A percentile compares a stretch with the other conserved stretches of the same genome.
Conservation (phyloP, 2,329 filamentous ascomycete species). For the Aspergillus sp. region DNA sequence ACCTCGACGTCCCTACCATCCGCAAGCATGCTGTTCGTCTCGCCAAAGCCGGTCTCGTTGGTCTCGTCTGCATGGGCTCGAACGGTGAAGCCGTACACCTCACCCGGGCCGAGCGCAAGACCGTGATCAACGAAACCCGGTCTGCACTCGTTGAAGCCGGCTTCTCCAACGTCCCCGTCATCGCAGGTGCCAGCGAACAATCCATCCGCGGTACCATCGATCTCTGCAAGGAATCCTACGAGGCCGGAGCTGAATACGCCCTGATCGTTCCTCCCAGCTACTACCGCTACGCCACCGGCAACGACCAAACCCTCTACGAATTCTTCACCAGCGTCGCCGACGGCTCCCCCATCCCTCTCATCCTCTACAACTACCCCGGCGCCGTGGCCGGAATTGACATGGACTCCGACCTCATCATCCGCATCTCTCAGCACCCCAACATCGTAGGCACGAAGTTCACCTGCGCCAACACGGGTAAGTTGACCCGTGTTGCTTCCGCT, state of each 20-base stretch:
- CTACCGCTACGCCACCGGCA: constrained; percentile 71
- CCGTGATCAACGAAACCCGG: constrained; percentile 74
- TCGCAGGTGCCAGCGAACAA: constrained; percentile 79
- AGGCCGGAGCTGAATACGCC: constrained; percentile 75
- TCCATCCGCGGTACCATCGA: constrained; percentile 79
- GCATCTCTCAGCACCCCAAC: constrained; percentile 76
- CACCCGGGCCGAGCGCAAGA: constrained; percentile 72
- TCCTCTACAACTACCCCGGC: constrained; percentile 90
- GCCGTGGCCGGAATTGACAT: constrained; percentile 85
- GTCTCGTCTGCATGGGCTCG: constrained; percentile 83
- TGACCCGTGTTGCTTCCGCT: constrained; percentile 76
- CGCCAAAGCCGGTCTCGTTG: constrained; percentile 73
- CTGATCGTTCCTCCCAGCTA: constrained; percentile 80
- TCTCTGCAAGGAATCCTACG: constrained; percentile 66
- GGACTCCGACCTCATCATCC: constrained; percentile 83
- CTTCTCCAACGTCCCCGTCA: constrained; percentile 73
- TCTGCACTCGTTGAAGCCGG: constrained; percentile 80
- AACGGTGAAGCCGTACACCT: constrained; percentile 89
- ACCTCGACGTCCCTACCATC: constrained; percentile 77
- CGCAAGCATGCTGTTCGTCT: constrained; percentile 79
- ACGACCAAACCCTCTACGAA: constrained; percentile 70
- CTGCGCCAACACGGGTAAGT: constrained; percentile 85
- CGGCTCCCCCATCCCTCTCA: constrained; percentile 71
- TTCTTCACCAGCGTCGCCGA: constrained; percentile 78
- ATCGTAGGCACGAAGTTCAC: constrained; percentile 91